Evolutionary conservation across 1,139 yeast species (phyloP).

Genomic region (Sugiyamaella japonica): DNA sequence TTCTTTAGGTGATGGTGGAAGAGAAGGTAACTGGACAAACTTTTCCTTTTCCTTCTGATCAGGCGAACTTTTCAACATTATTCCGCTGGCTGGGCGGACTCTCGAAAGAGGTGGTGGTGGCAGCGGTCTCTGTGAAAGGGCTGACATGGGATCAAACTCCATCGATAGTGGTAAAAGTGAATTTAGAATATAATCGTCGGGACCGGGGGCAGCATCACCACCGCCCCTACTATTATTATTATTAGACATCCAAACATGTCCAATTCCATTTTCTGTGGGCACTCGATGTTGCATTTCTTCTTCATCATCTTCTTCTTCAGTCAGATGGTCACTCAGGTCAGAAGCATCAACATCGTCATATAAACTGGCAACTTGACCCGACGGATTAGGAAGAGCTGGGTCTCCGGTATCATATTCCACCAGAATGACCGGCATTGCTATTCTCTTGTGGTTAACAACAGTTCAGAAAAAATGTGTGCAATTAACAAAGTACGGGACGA

Average conservation of each 20-base stretch:
- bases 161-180: background rate
- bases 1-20: background rate
- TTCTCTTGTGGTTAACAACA: background rate
- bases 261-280: background rate
- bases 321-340: slow-evolving; percentile 1
- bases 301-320: background rate
- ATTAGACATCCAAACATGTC: background rate
- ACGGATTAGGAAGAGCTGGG: slow-evolving; percentile 12
- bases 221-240: too few relatives aligned
- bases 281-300: background rate
- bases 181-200: background rate
- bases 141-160: background rate
- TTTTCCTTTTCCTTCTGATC: background rate
- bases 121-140: background rate
- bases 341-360: slow-evolving; percentile 9
- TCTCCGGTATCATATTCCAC: slow-evolving; percentile 16
- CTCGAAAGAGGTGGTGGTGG: slow-evolving; percentile 1
- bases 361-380: slow-evolving; percentile 1
- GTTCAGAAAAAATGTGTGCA: background rate
- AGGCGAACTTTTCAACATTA: background rate
- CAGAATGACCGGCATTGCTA: slow-evolving; percentile 3
- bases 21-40: background rate
- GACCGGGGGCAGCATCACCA: too few relatives aligned
- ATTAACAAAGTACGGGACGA: background rate
- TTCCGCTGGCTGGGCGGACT: slow-evolving; percentile 9